Conservation (phyloP, 148 eudicot species). For the Pouteria glomerata region DNA sequence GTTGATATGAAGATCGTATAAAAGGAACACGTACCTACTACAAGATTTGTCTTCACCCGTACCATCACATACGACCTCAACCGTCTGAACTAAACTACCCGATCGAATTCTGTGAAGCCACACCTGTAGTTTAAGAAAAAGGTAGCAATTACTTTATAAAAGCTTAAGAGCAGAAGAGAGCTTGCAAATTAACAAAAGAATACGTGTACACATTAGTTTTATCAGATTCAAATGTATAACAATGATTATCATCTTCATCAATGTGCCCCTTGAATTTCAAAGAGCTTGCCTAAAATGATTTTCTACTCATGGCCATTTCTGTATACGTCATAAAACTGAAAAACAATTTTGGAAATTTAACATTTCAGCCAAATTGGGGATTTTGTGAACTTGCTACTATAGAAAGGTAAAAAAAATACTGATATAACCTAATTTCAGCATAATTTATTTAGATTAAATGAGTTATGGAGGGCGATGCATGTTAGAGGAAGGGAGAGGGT, state of each 20-base stretch:
- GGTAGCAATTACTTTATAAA: not conserved
- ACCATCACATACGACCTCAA: constrained; percentile 78
- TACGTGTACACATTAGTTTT: not conserved
- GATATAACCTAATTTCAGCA: not conserved
- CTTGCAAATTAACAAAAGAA: not conserved
- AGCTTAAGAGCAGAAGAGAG: not conserved
- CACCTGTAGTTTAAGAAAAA: constrained; percentile 47
- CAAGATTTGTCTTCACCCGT: constrained; percentile 94
- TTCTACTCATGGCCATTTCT: not conserved
- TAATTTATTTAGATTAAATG: not conserved
- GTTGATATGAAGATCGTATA: not conserved
- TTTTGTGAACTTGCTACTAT: not conserved
- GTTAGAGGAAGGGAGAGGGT: not conserved
- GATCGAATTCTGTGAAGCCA: constrained; percentile 67
- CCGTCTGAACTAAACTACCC: constrained; percentile 52
- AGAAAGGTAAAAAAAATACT: too few species aligned
- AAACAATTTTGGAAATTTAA: not conserved
- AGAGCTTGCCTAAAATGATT: not conserved
- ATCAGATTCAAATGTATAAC: too few species aligned
- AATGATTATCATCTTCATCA: not conserved
- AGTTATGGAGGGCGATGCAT: not conserved
- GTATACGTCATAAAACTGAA: not conserved
- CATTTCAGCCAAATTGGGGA: too few species aligned
- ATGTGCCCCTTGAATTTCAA: not conserved
- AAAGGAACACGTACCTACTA: constrained; percentile 55